Base-by-base conservation (phyloP, 2,329 filamentous ascomycete species). In the Microdochium trichocladiopsis region DNA sequence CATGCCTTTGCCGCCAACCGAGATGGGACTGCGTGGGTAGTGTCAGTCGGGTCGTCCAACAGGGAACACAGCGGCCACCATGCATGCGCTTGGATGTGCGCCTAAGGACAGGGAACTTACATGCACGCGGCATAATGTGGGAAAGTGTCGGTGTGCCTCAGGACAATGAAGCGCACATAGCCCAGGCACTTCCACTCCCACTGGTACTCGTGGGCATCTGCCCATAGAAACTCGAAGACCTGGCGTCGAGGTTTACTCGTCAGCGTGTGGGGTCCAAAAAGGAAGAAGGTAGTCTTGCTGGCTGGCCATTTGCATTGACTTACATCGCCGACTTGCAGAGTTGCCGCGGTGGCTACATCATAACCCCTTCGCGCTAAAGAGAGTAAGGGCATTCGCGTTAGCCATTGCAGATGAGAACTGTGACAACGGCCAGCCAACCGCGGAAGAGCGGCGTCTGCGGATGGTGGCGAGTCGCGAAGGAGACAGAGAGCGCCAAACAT, bases 151-250 rank as follows among this genome's bases (percentile, higher is more conserved):
- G 61, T 67, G 58, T 68, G 66, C 51, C 66, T 64, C 21, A 69
- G 62, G 48, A 69, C 66, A 24, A 69, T 67, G 58, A 69, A 69
- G 12, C 65, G 65, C 37, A 60, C 62, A 56, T 69, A 69, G 12
- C 66, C 66, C 21, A 69, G 60, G 51, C 66, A 69, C 59, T 68
- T 69, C 66, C 66, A 69, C 55, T 69, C 66, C 64, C 66, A 69
- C 47, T 67, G 63, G 36, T 67, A 69, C 49, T 69, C 65, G 47
- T 62, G 52, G 24, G 64, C 58, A 48, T 69, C 66, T 41, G 66
- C 66, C 66, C 66, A 69, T n/a, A 69, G 64, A 52, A 69, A 69
- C 51, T 69, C 66, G 53, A 69, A 69, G 21, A 68, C 66, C 66
- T 68, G 48, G 18, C 50, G 33, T 14, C 11, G 24, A 23, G 18